phyloP scores from a whole-genome alignment of 768 basidiomycete genomes.

The Lentinula edodes region DNA sequence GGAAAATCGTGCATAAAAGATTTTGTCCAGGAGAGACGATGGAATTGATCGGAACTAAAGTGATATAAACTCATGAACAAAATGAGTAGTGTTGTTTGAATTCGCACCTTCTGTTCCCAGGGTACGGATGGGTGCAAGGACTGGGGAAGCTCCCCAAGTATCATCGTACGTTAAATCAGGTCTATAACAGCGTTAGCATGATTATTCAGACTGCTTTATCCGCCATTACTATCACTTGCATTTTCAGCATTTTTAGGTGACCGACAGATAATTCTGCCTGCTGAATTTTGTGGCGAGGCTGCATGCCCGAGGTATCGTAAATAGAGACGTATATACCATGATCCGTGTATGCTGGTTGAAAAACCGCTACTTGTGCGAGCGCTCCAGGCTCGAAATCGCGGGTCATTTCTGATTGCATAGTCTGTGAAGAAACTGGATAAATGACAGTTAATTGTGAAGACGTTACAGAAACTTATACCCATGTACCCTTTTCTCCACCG shows the following conservation, averaged over 20 bases:
- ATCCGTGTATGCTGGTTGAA: neutral
- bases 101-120: conserved; percentile 39
- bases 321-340: conserved; percentile 39
- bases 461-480: conserved; percentile 27
- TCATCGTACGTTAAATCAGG: conserved; percentile 46
- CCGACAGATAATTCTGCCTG: conserved; percentile 38
- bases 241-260: conserved; percentile 39
- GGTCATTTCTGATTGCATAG: neutral
- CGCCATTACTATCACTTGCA: conserved; percentile 33
- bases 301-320: conserved; percentile 39
- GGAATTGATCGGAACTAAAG: conserved; percentile 53
- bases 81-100: neutral
- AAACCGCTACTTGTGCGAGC: neutral
- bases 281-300: conserved; percentile 21
- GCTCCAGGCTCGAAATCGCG: neutral
- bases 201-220: neutral
- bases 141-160: conserved; percentile 41
- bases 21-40: conserved; percentile 53
- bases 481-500: conserved; percentile 19
- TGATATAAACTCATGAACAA: conserved; percentile 1
- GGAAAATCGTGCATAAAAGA: conserved; percentile 50
- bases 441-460: neutral
- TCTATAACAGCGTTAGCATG: conserved; percentile 26
- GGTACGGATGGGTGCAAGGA: conserved; percentile 36
- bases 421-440: neutral